These are phyloP conservation scores for Clavispora phyllophila DNA, from an alignment of 805 yeast genomes.

Conservation along the genomic window DNA sequence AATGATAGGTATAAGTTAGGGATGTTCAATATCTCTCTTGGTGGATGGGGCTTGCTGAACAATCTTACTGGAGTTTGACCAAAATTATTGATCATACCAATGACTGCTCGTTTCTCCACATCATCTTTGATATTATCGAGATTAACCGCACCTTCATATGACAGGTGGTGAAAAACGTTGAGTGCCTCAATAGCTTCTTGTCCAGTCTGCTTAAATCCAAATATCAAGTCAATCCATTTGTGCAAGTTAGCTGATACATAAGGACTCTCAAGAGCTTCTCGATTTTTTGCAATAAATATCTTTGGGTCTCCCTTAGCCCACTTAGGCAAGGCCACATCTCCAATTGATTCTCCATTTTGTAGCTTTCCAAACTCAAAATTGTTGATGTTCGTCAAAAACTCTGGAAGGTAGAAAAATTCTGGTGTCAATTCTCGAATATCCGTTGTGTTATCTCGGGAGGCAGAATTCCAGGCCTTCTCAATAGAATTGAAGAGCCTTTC, in stretches of 20 bases:
- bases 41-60: conserved; percentile 64
- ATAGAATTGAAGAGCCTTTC: conserved; percentile 75
- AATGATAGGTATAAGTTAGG: conserved; percentile 34
- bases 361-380: conserved; percentile 63
- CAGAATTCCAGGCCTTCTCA: conserved; percentile 75
- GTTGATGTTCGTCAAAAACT: conserved; percentile 63
- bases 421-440: conserved; percentile 88
- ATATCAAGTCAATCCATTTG: conserved; percentile 80
- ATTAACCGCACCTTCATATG: conserved; percentile 81
- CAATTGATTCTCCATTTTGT: conserved; percentile 57
- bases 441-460: conserved; percentile 73
- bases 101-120: conserved; percentile 66
- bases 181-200: conserved; percentile 57
- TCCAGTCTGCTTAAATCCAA: conserved; percentile 79
- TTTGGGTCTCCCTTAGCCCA: conserved; percentile 82
- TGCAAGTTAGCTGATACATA: conserved; percentile 73
- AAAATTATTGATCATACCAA: conserved; percentile 84
- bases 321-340: conserved; percentile 67
- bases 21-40: conserved; percentile 33
- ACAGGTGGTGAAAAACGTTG: conserved; percentile 78
- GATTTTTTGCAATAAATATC: conserved; percentile 65
- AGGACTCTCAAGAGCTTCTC: conserved; percentile 80
- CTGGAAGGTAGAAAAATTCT: conserved; percentile 80
- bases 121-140: conserved; percentile 70
- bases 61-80: conserved; percentile 85